A percentile compares a stretch with the other conserved stretches of the same genome.
Evolutionary conservation across 768 basidiomycete genomes (phyloP).

Genomic region (Lentinula boryana): DNA sequence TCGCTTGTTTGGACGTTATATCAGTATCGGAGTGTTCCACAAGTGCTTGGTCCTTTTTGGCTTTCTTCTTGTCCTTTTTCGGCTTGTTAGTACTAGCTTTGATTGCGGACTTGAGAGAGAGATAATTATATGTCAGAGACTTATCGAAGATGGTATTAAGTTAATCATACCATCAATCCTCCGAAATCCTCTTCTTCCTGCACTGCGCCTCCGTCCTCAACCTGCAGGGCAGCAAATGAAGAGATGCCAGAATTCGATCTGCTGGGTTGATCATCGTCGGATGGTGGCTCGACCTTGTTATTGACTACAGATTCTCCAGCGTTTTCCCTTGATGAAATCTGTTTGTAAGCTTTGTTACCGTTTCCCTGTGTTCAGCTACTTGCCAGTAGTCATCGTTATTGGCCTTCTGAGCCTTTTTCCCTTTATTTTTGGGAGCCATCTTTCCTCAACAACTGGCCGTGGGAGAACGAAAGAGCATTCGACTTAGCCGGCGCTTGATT

Average conservation of each 20-base stretch:
- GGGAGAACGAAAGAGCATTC: neutral
- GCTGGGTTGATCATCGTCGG: conserved; percentile 31
- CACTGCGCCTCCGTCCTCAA: conserved; percentile 34
- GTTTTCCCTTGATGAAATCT: conserved; percentile 45
- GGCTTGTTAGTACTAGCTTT: conserved; percentile 46
- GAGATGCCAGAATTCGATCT: conserved; percentile 36
- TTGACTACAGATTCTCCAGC: conserved; percentile 52
- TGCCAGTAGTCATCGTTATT: conserved; percentile 86
- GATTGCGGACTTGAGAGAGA: conserved; percentile 47
- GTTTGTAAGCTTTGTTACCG: too few relatives aligned
- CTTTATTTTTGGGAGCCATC: conserved; percentile 64
- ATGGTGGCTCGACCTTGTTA: conserved; percentile 30
- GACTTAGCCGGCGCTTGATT: neutral
- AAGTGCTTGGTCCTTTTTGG: conserved; percentile 29
- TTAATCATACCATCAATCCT: conserved; percentile 61
- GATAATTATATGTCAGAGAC: conserved; percentile 2
- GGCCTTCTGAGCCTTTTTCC: conserved; percentile 80
- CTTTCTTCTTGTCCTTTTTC: conserved; percentile 56
- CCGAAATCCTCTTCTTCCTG: conserved; percentile 64
- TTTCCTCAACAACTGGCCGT: neutral
- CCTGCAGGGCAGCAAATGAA: conserved; percentile 43
- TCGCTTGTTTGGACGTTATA: conserved; percentile 12
- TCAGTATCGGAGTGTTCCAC: conserved; percentile 23
- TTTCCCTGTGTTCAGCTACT: conserved; percentile 12
- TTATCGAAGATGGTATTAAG: conserved; percentile 7